Base-by-base conservation (phyloP, 2,329 filamentous ascomycete genomes). In the Coniella vitis region DNA sequence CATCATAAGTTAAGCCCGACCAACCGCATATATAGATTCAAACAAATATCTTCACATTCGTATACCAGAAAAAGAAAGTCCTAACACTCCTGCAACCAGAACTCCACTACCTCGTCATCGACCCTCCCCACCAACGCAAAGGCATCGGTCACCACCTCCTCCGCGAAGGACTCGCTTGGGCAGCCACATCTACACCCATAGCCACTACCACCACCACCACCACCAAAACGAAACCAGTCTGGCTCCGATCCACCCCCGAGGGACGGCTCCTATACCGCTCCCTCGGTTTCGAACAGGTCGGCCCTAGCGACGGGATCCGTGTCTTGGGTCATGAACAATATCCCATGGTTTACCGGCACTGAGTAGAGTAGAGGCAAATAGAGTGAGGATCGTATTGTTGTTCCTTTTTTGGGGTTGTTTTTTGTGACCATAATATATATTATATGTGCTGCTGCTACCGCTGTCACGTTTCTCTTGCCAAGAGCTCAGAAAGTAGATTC, bases 61-160 rank as follows among this genome's bases (percentile, higher is more conserved):
- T 29, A 29, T 5, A 5, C 10, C 25, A 5, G 10, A 29, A 5
- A 5, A 29, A 29, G 25, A 29, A 29, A 29, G 5, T 29, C 25
- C 25, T 13, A 8, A 3, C 38, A 25, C 12, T 17, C 21, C 22
- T 20, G 37, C 22, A 43, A 43, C 22, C 12, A 63, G 60, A 57
- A 22, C 51, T 61, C 3, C 53, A 56, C 31, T 34, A 54, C 8
- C 50, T 63, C 2, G 48, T 51, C 2, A 48, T 62, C 3, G 56
- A 61, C n/a, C 59, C 60, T 0, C 13, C 38, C 3, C 54, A 62
- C n/a, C 53, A 61, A 4, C 52, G 60, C 14, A 54, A 55, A n/a
- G 61, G 61, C 3, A 50, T 60, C 12, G 60, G 61, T 3, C 54
- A 39, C 45, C 54, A 52, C 36, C 53, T 63, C 2, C 13, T 58